Evolutionary conservation across 1,284 basidiomycete genomes (phyloP).

Genomic region (Ceratobasidium sp.): DNA sequence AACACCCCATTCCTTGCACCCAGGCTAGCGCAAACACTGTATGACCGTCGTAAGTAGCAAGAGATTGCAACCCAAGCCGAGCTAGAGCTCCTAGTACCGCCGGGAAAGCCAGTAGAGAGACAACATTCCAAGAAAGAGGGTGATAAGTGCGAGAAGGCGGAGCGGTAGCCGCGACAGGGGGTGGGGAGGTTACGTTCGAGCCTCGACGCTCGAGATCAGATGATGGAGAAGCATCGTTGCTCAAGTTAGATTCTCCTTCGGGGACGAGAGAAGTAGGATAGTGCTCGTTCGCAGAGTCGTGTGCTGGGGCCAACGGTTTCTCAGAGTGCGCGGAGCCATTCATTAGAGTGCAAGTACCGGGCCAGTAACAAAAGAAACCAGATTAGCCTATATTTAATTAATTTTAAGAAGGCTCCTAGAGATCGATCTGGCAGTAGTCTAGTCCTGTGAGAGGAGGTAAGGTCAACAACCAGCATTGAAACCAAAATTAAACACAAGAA

Average conservation of each 20-base stretch:
- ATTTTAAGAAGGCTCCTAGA: background rate
- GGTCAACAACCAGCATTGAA: no score
- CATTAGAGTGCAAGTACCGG: background rate
- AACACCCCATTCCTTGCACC: conserved; percentile 89
- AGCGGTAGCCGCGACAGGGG: conserved; percentile 29
- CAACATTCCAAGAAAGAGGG: conserved; percentile 73
- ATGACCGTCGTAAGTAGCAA: conserved; percentile 79
- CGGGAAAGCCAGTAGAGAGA: conserved; percentile 79
- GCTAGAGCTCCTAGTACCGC: conserved; percentile 85
- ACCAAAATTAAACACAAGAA: no score
- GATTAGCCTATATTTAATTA: no score
- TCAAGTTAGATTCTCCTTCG: background rate
- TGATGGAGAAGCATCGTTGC: background rate
- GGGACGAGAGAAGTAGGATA: conserved; percentile 29
- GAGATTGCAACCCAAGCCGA: conserved; percentile 78
- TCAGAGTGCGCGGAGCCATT: conserved; percentile 20
- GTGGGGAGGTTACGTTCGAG: conserved; percentile 13
- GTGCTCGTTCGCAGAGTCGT: conserved; percentile 2
- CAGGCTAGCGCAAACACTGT: conserved; percentile 89
- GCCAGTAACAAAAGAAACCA: no score
- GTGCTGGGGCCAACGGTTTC: background rate
- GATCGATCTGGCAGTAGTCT: no score
- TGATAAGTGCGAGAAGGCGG: conserved; percentile 54
- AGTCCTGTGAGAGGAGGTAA: background rate
- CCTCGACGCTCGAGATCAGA: conserved; percentile 21